A percentile compares a stretch with the other conserved stretches of the same genome.
Conservation (phyloP, 352 stramenopile species). For the Phytopythium mirpurense region DNA sequence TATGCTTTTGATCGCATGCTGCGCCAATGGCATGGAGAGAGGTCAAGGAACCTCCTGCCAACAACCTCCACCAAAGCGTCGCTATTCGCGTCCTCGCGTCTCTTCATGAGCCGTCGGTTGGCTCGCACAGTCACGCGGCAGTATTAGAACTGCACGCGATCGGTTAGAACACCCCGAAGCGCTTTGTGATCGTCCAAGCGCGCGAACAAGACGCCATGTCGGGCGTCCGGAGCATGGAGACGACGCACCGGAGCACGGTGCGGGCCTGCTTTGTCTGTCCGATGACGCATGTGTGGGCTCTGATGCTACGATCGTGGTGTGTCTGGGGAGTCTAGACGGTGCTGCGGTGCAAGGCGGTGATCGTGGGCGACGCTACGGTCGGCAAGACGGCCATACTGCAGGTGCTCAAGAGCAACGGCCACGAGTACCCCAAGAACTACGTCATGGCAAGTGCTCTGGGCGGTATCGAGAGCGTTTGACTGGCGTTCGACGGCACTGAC, state of each 20-base stretch:
- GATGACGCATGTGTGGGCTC: too few relatives aligned
- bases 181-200: neutral
- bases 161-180: neutral
- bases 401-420: slow-evolving; percentile 88
- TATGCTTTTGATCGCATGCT: too few relatives aligned
- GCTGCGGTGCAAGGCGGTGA: slow-evolving; percentile 86
- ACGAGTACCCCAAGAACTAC: slow-evolving; percentile 95
- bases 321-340: too few relatives aligned
- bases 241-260: slow-evolving; percentile 85
- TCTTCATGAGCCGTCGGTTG: slow-evolving; percentile 3
- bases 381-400: slow-evolving; percentile 90
- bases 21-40: too few relatives aligned
- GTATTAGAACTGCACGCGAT: too few relatives aligned
- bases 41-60: too few relatives aligned
- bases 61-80: neutral
- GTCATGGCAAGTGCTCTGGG: slow-evolving; percentile 68
- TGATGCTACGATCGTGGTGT: too few relatives aligned
- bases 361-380: slow-evolving; percentile 88
- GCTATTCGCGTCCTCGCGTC: neutral
- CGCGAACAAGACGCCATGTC: slow-evolving; percentile 37
- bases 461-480: neutral
- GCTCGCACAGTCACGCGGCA: neutral
- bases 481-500: too few relatives aligned
- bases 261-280: too few relatives aligned
- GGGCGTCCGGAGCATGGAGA: slow-evolving; percentile 88